Conservation (phyloP, 148 eudicot genomes). For the Rhododendron henanense region DNA sequence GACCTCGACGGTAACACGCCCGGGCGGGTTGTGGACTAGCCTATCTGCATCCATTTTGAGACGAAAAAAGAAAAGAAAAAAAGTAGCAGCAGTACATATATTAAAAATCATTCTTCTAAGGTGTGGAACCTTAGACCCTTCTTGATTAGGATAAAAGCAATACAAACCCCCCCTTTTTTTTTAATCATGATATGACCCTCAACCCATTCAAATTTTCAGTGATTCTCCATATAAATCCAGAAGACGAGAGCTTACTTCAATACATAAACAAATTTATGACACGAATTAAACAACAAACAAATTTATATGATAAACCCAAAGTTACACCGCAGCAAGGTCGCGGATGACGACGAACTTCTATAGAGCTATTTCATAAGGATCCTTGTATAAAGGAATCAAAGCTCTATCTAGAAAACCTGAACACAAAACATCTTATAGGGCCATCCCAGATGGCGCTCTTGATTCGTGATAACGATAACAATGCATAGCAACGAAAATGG, state of each 20-base stretch:
- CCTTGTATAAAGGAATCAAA: not conserved
- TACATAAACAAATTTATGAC: not conserved
- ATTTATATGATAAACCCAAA: slow-evolving; percentile 7
- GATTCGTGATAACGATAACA: not conserved
- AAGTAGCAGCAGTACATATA: not conserved
- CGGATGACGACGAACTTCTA: not conserved
- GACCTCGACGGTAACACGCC: not conserved
- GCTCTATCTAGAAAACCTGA: not conserved
- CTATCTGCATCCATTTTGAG: not conserved
- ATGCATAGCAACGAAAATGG: not conserved
- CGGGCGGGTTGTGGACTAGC: not conserved
- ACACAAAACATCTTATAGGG: not conserved
- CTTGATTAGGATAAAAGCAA: not conserved
- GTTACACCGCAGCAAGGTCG: slow-evolving; percentile 5
- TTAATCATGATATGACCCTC: not conserved
- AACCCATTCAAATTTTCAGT: not conserved
- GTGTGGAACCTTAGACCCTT: not conserved
- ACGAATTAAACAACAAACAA: not conserved
- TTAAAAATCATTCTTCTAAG: not conserved
- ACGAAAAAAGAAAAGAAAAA: not conserved
- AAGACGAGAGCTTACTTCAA: not conserved
- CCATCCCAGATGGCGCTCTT: slow-evolving; percentile 5
- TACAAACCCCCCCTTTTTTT: not conserved
- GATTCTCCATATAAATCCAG: not conserved
- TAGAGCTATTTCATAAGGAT: not conserved